These are phyloP conservation scores for Spathaspora hagerdaliae DNA, from an alignment of 805 yeast species.

Conservation along the genomic window DNA sequence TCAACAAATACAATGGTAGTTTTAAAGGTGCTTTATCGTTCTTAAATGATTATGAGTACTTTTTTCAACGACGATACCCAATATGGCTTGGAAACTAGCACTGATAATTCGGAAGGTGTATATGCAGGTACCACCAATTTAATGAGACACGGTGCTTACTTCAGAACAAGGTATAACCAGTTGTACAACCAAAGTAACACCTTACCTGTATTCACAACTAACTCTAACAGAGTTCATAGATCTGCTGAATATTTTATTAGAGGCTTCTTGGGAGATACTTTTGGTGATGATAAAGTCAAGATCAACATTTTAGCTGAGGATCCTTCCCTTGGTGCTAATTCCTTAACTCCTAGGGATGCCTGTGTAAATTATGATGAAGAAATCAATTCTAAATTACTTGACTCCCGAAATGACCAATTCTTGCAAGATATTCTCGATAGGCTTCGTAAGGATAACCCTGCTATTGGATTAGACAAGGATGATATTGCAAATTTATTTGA, in stretches of 20 bases:
- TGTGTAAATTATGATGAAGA: conserved; percentile 34
- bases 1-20: conserved; percentile 12
- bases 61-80: conserved; percentile 26
- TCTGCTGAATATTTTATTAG: conserved; percentile 49
- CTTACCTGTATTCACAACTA: conserved; percentile 48
- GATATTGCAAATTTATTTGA: conserved; percentile 51
- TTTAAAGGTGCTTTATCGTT: conserved; percentile 46
- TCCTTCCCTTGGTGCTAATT: conserved; percentile 44
- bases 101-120: conserved; percentile 37
- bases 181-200: conserved; percentile 30
- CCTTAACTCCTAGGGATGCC: conserved; percentile 46
- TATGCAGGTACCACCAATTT: conserved; percentile 49
- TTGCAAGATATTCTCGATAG: conserved; percentile 53
- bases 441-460: conserved; percentile 49
- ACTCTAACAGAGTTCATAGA: conserved; percentile 48
- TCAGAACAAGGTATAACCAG: conserved; percentile 42
- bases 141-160: conserved; percentile 37
- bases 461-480: conserved; percentile 40
- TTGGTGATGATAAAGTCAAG: conserved; percentile 19
- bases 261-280: conserved; percentile 48
- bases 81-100: conserved; percentile 45
- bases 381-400: conserved; percentile 17
- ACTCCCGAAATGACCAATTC: conserved; percentile 31
- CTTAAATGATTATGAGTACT: conserved; percentile 46
- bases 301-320: conserved; percentile 40